Evolutionary conservation across 225 moss, liverwort and hornwort genomes (phyloP).

Genomic region (Neckera pumila): DNA sequence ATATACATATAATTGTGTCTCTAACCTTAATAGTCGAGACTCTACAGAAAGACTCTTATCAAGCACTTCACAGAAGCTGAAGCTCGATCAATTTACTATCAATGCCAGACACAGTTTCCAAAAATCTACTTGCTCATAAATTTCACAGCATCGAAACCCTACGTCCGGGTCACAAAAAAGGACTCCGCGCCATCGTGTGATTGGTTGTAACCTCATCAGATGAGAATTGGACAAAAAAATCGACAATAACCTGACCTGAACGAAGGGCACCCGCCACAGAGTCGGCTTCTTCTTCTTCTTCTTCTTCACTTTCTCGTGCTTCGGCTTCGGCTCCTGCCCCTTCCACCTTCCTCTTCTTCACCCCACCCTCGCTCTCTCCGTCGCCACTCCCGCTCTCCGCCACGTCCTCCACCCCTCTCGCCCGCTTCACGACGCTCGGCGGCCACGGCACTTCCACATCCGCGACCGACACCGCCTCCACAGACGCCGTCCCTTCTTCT

Average conservation of each 20-base stretch:
- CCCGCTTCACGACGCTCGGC: constrained; percentile 4
- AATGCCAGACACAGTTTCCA: background rate
- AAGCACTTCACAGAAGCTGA: background rate
- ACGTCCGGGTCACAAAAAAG: too few species aligned
- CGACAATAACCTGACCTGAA: background rate
- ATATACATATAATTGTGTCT: background rate
- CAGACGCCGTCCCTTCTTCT: background rate
- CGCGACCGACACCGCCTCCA: background rate
- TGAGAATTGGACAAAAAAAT: background rate
- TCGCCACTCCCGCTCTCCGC: background rate
- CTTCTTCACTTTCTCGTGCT: background rate
- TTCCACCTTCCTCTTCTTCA: constrained; percentile 1
- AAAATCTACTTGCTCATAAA: background rate
- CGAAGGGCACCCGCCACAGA: background rate
- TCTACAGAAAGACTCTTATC: background rate
- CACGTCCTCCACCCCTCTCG: background rate
- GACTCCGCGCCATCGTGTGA: background rate
- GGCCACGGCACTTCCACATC: constrained; percentile 14
- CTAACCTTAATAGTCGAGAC: background rate
- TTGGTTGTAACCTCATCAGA: background rate
- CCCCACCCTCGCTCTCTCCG: background rate
- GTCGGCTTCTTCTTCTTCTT: background rate
- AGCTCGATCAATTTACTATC: background rate
- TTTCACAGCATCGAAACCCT: background rate
- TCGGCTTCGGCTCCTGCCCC: background rate